phyloP scores from a whole-genome alignment of 164 flowering plant species.

The Macadamia integrifolia region DNA sequence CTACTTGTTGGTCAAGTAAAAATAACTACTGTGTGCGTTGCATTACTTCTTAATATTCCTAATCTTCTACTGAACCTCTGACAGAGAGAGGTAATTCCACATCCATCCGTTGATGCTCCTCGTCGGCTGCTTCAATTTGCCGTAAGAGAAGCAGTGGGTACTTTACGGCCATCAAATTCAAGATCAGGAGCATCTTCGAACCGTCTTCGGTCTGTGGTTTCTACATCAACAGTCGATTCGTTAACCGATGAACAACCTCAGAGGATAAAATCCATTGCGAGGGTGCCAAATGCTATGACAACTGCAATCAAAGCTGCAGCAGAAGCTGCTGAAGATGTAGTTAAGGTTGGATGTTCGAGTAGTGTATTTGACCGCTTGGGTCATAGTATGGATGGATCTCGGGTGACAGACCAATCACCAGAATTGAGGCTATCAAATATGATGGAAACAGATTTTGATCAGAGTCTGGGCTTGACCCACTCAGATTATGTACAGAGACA shows the following conservation, averaged over 20 bases:
- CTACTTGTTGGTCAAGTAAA: conserved; percentile 3
- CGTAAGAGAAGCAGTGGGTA: conserved; percentile 82
- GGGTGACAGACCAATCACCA: conserved; percentile 15
- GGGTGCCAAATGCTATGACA: conserved; percentile 47
- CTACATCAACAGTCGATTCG: conserved; percentile 44
- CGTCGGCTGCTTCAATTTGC: conserved; percentile 91
- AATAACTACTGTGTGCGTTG: neutral
- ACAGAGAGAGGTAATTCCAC: conserved; percentile 48
- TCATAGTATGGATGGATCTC: conserved; percentile 32
- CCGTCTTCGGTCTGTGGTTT: conserved; percentile 86
- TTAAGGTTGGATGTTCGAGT: conserved; percentile 35
- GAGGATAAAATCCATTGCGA: conserved; percentile 46
- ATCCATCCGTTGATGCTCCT: conserved; percentile 45
- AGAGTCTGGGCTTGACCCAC: conserved; percentile 7
- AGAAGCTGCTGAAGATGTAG: conserved; percentile 84
- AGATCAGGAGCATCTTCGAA: conserved; percentile 42
- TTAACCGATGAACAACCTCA: conserved; percentile 31
- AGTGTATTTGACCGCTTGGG: conserved; percentile 87
- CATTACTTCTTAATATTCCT: neutral
- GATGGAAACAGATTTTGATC: conserved; percentile 28
- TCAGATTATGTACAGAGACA: conserved; percentile 20
- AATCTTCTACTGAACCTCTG: conserved; percentile 13
- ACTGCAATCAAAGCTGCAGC: conserved; percentile 79
- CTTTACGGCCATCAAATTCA: conserved; percentile 37
- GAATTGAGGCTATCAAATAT: conserved; percentile 19